Base-by-base conservation (phyloP, 2,329 filamentous ascomycete species). In the Geoglossum cookeanum region DNA sequence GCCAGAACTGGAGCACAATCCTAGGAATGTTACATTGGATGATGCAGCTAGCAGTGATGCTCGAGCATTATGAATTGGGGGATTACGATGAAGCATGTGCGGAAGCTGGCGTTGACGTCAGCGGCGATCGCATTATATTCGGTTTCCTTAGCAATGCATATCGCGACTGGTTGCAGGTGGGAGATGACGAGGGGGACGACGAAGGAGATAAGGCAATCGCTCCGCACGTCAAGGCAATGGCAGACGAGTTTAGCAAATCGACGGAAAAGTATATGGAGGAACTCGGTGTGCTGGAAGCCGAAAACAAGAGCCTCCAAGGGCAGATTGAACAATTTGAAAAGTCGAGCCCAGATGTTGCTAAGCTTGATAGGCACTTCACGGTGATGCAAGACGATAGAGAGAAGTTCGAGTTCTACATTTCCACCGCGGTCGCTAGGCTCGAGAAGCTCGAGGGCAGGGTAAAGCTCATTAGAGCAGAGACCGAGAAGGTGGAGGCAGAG, bases 1-100 rank as follows among this genome's bases (percentile, higher is more conserved):
- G 90, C 2, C 89, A 95, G 70, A 97, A 97, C 67, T 98, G 92
- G 92, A 85, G 85, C 60, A 92, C 88, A 0, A 97, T 98, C 65
- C 74, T 98, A 11, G 92, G 90, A 0, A 74, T 98, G 68, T 75
- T 98, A 55, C 90, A 98, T 71, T 98, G 92, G 92, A 91, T 98
- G 82, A 95, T 98, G 91, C 90, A 97, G 69, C 75, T 98, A 55
- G 87, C 88, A 3, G 84, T 91, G 63, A 94, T 97, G 84, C 80
- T 97, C 66, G 90, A 97, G 60, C 79, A 85, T 27, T 97, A 90
- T 66, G 75, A 80, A 1, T 70, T 74, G 57, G 84, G 89, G 59
- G 81, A 81, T 52, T 98, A 95, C 68, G 89, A 96, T 62, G 85
- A 95, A 56, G 90, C 89, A 0, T 96, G 89, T 67, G 77, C 85